A percentile compares a stretch with the other conserved stretches of the same genome.
Evolutionary conservation across 805 yeast genomes (phyloP).

Genomic region (Saccharomycopsis guyanensis): DNA sequence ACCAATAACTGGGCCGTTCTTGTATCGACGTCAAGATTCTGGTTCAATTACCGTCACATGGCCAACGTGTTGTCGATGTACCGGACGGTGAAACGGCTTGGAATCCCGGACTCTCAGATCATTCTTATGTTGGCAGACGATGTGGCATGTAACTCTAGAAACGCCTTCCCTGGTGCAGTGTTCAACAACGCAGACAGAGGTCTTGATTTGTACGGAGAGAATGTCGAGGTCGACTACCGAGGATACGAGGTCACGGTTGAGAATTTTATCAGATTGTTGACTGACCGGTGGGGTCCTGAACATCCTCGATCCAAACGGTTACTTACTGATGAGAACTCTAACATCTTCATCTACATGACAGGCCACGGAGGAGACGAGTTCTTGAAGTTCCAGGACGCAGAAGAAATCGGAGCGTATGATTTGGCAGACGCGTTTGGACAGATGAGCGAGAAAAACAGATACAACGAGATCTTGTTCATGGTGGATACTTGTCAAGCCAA

Average conservation of each 20-base stretch:
- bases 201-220: constrained; percentile 87
- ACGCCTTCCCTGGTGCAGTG: constrained; percentile 92
- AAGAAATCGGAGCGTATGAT: constrained; percentile 91
- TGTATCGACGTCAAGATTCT: constrained; percentile 91
- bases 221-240: constrained; percentile 91
- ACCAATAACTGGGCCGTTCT: constrained; percentile 78
- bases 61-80: constrained; percentile 93
- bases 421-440: constrained; percentile 96
- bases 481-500: constrained; percentile 98
- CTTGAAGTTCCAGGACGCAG: constrained; percentile 96
- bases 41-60: constrained; percentile 98
- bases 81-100: constrained; percentile 90
- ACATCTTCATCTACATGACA: constrained; percentile 89
- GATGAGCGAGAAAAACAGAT: constrained; percentile 92
- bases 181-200: constrained; percentile 91
- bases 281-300: constrained; percentile 93
- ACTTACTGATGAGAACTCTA: constrained; percentile 87
- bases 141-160: constrained; percentile 93
- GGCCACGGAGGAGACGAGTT: constrained; percentile 99
- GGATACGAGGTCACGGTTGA: constrained; percentile 99
- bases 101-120: constrained; percentile 97
- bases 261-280: constrained; percentile 82
- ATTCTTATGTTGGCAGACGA: constrained; percentile 95
- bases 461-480: constrained; percentile 94
- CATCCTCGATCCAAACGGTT: constrained; percentile 90